Conservation (phyloP, 306 rosid species). For the Quercus wislizeni region DNA sequence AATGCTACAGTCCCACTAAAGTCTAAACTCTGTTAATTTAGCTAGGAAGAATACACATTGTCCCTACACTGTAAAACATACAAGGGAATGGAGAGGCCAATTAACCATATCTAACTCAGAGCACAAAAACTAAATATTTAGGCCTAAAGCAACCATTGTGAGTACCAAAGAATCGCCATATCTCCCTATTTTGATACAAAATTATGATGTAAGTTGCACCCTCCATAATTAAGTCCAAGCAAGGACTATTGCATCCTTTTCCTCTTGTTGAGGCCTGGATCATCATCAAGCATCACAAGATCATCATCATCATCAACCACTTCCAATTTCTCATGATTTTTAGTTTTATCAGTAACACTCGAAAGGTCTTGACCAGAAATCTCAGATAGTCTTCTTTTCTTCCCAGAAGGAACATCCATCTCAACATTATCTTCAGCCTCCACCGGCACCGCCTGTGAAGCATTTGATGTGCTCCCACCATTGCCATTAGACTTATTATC, state of each 20-base stretch:
- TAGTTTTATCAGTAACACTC: conserved; percentile 30
- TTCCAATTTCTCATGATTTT: conserved; percentile 45
- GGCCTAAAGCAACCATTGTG: conserved; percentile 45
- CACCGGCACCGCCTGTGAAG: conserved; percentile 6
- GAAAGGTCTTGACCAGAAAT: conserved; percentile 20
- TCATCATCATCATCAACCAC: conserved; percentile 73
- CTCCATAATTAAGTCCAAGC: conserved; percentile 23
- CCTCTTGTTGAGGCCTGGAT: conserved; percentile 53
- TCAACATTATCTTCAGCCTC: conserved; percentile 47
- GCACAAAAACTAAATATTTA: conserved; percentile 35
- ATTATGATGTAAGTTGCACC: conserved; percentile 42
- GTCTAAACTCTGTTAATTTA: conserved; percentile 23
- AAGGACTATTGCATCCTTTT: conserved; percentile 49
- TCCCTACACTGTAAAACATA: conserved; percentile 27
- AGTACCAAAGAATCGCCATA: conserved; percentile 60
- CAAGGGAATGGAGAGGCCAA: conserved; percentile 9
- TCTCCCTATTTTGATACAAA: conserved; percentile 64
- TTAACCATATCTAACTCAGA: conserved; percentile 32
- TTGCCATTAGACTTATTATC: conserved; percentile 46
- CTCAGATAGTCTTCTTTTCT: conserved; percentile 66
- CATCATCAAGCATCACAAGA: conserved; percentile 54
- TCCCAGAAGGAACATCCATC: conserved; percentile 20
- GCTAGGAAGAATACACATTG: conserved; percentile 45
- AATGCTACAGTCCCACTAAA: background rate
- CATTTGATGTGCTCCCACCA: conserved; percentile 55